Percentiles rank a stretch among this genome's conserved stretches.
Evolutionary conservation across 257 asterid species (phyloP).

Genomic region (Gynochthodes officinalis): DNA sequence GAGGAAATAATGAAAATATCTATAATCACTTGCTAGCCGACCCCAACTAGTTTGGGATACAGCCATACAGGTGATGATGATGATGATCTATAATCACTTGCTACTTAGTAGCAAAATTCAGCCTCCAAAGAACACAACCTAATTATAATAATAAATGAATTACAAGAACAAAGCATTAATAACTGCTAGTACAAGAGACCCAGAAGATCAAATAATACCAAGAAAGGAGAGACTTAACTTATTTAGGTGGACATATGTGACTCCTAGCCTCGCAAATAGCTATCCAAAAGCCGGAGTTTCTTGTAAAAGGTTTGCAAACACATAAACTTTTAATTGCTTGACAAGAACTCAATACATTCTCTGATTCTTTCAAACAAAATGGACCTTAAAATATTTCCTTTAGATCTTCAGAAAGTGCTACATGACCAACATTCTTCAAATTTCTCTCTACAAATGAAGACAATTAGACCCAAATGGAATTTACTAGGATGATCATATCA

Average conservation of each 20-base stretch:
- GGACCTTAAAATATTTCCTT: not conserved
- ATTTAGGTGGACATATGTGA: not conserved
- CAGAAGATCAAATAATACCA: not conserved
- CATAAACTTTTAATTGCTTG: not conserved
- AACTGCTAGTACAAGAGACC: not conserved
- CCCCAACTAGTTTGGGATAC: no score
- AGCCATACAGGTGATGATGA: no score
- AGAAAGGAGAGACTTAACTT: not conserved
- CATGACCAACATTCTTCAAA: not conserved
- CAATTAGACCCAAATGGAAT: not conserved
- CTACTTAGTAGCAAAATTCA: not conserved
- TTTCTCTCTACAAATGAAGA: not conserved
- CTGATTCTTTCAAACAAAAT: not conserved
- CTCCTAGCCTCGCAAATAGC: not conserved
- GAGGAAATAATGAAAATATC: not conserved
- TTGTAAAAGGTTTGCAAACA: not conserved
- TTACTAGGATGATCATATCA: not conserved
- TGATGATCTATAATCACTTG: no score
- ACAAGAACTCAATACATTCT: not conserved
- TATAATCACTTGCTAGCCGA: no score
- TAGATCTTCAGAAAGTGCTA: not conserved
- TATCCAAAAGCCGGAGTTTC: not conserved
- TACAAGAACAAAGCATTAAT: not conserved
- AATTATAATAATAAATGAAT: not conserved
- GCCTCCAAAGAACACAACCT: not conserved